These are phyloP conservation scores for Penicillium pancosmium DNA, from an alignment of 495 filamentous ascomycete genomes.

Conservation along the genomic window DNA sequence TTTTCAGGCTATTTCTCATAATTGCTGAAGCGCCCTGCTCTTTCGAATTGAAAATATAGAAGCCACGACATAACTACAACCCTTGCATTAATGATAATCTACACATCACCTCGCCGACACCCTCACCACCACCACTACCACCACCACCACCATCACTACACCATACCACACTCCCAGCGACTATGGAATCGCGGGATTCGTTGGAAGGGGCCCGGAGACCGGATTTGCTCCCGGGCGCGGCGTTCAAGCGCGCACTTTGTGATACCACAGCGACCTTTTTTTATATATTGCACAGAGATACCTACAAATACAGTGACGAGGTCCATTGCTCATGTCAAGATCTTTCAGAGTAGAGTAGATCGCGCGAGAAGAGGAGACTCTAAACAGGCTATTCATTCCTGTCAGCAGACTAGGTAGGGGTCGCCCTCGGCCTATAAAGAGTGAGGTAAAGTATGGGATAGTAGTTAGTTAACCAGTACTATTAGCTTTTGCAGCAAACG, in stretches of 20 bases:
- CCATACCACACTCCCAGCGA: not conserved
- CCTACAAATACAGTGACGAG: slow-evolving; percentile 10
- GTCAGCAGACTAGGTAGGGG: too few relatives aligned
- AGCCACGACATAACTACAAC: slow-evolving; percentile 8
- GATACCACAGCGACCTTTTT: slow-evolving; percentile 15
- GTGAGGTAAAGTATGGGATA: too few relatives aligned
- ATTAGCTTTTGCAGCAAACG: too few relatives aligned
- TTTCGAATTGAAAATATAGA: slow-evolving; percentile 10
- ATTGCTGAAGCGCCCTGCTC: not conserved
- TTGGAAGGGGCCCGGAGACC: not conserved
- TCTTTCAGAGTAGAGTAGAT: not conserved
- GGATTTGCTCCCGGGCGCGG: slow-evolving; percentile 4
- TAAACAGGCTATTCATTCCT: too few relatives aligned
- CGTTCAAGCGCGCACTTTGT: slow-evolving; percentile 13
- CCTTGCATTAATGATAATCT: slow-evolving; percentile 13
- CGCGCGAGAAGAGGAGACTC: too few relatives aligned
- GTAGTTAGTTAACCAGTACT: too few relatives aligned
- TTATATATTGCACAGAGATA: slow-evolving; percentile 7
- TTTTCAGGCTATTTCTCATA: not conserved
- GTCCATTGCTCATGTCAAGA: not conserved
- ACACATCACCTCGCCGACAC: not conserved
- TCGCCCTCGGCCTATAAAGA: too few relatives aligned
- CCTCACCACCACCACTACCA: not conserved
- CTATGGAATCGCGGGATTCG: slow-evolving; percentile 4
- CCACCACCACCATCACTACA: not conserved